Evolutionary conservation across 139 green algal genomes (phyloP).

Genomic region (Diplosphaera chodatii): DNA sequence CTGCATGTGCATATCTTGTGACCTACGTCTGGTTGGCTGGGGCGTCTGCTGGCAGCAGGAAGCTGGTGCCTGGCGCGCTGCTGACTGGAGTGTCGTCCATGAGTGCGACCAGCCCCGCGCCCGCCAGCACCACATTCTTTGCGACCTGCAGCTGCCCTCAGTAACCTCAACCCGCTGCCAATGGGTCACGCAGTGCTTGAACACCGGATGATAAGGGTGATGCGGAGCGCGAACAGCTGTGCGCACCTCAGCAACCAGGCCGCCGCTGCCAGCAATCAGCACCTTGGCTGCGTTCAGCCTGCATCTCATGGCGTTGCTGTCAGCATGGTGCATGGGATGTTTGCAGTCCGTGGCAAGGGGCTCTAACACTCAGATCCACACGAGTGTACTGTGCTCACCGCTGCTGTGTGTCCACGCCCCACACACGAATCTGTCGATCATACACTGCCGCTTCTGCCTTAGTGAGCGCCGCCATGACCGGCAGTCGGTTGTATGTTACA

Average conservation of each 20-base stretch:
- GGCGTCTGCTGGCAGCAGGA: constrained; percentile 49
- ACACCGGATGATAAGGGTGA: no score
- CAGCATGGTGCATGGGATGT: no score
- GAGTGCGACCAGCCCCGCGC: constrained; percentile 65
- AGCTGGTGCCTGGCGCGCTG: constrained; percentile 43
- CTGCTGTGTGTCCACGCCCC: constrained; percentile 82
- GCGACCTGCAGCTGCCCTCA: constrained; percentile 74
- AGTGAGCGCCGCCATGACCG: constrained; percentile 42
- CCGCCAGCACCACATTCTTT: constrained; percentile 89
- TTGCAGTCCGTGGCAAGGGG: no score
- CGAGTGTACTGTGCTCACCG: no score
- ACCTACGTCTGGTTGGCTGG: constrained; percentile 17
- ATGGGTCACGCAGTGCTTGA: no score
- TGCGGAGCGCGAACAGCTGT: no score
- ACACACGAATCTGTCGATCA: constrained; percentile 83
- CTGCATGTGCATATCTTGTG: no score
- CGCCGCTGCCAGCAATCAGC: constrained; percentile 53
- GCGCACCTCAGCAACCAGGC: constrained; percentile 66
- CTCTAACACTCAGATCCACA: no score
- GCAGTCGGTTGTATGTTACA: no score
- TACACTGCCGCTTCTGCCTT: constrained; percentile 72
- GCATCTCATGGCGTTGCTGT: no score
- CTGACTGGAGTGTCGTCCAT: constrained; percentile 45
- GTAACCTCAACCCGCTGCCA: no score
- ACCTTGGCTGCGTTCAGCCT: constrained; percentile 61